Base-by-base conservation (phyloP, 2,329 filamentous ascomycete species). In the Clonostachys solani region DNA sequence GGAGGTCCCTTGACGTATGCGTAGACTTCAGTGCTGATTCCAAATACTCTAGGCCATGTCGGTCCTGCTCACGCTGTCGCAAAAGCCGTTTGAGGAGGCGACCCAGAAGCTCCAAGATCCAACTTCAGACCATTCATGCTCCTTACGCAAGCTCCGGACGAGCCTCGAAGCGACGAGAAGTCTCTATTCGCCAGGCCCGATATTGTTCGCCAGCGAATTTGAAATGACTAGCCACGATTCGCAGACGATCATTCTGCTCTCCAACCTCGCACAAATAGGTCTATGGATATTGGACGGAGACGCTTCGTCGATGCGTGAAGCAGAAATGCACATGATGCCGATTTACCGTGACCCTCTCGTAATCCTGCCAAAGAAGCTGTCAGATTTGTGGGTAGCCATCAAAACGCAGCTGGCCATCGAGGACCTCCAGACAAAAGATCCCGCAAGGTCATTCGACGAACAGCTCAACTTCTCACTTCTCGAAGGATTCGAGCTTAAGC, bases 361-460 rank as follows among this genome's bases (percentile, higher is more conserved):
- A 13, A 67, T 72, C 18, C 62, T 75, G 6, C 65, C 68, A 4
- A 60, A 64, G 12, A 64, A 69, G 3, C 62, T 74, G 40, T 64
- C 68, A 15, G 68, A 71, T 10, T 54, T 78, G 3, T 71, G 73
- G 42, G 56, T 78, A 17, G 66, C 63, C n/a, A 65, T 77, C 49
- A 77, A 74, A 55, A 73, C 71, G 1, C 72, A 74, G 43, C 58
- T 65, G 49, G 64, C 84, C 44, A 81, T 87, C 49, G 67, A 75
- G 42, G 71, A 72, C 12, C 66, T 86, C 17, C 68, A 75, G 40
- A 67, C 66, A 7, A 62, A 77, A 43, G 67, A 73, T 8, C 15
- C 36, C 3, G 1, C 78, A 75, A 47, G 75, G 72, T 15, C 64
- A 80, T 45, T 56, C 58, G 15, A 66, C 71, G 13, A 78, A 80